phyloP scores from a whole-genome alignment of 2,329 filamentous ascomycete species.

The Fusarium tjaetaba region DNA sequence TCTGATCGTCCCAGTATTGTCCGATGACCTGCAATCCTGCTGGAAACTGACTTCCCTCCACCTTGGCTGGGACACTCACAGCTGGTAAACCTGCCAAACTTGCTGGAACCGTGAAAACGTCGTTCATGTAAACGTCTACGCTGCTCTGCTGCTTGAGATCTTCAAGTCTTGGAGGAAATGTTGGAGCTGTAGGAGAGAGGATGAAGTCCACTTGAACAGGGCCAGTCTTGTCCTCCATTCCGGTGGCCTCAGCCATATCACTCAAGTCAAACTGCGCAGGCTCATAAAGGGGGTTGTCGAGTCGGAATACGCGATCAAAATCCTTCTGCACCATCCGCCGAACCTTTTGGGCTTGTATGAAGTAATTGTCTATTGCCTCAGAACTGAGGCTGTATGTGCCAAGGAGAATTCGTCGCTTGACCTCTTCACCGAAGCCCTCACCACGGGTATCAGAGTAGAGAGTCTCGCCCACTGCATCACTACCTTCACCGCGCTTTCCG shows the following conservation, averaged over 20 bases:
- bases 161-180: constrained; percentile 72
- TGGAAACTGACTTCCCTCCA: constrained; percentile 47
- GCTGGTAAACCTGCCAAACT: constrained; percentile 92
- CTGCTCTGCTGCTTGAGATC: constrained; percentile 65
- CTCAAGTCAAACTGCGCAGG: constrained; percentile 65
- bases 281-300: constrained; percentile 73
- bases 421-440: constrained; percentile 82
- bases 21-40: constrained; percentile 79
- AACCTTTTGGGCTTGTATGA: constrained; percentile 90
- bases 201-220: constrained; percentile 82
- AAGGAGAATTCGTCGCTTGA: constrained; percentile 85
- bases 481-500: constrained; percentile 66
- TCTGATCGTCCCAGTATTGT: constrained; percentile 81
- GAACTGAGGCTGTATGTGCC: constrained; percentile 92
- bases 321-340: constrained; percentile 85
- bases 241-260: constrained; percentile 65
- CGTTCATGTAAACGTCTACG: constrained; percentile 88
- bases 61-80: constrained; percentile 75
- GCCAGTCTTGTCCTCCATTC: constrained; percentile 65
- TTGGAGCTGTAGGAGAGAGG: constrained; percentile 87
- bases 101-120: constrained; percentile 95
- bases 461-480: constrained; percentile 67
- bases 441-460: constrained; percentile 82
- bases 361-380: constrained; percentile 94
- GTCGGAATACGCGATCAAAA: constrained; percentile 81